Percentiles rank a stretch among this genome's conserved stretches.
These are phyloP conservation scores for Erysimum cheiri DNA, from an alignment of 441 rosid species.

Conservation along the genomic window DNA sequence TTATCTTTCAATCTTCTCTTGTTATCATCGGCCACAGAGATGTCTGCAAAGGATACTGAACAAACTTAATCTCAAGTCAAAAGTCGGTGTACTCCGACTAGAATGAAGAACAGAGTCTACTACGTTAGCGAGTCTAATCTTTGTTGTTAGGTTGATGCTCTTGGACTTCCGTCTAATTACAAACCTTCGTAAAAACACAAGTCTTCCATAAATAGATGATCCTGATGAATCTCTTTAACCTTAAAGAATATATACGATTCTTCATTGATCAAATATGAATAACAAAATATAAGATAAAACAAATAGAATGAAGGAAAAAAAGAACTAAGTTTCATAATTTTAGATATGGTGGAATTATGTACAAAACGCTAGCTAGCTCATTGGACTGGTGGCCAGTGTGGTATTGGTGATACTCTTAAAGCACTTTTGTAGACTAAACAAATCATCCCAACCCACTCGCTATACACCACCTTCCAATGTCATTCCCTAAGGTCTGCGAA, in stretches of 20 bases:
- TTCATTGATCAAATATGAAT: conserved; percentile 18
- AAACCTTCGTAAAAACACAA: neutral
- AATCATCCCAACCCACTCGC: conserved; percentile 1
- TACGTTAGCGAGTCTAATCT: no score
- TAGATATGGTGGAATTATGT: conserved; percentile 12
- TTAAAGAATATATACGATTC: conserved; percentile 23
- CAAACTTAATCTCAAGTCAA: neutral
- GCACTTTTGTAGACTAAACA: conserved; percentile 26
- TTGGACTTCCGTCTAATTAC: no score
- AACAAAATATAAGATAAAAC: neutral
- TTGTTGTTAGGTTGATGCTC: no score
- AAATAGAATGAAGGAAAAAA: conserved; percentile 30
- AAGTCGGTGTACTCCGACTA: conserved; percentile 1
- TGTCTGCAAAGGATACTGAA: neutral
- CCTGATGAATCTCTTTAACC: neutral
- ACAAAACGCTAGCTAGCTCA: conserved; percentile 37
- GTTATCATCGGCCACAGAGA: neutral
- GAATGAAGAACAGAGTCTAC: conserved; percentile 9
- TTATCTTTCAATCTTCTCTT: conserved; percentile 3
- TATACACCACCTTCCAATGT: conserved; percentile 15
- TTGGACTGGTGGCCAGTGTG: conserved; percentile 30
- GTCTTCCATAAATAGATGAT: neutral
- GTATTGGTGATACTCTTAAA: conserved; percentile 26
- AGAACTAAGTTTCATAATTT: neutral
- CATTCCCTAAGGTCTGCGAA: conserved; percentile 2